phyloP scores from a whole-genome alignment of 1,139 yeast genomes.

The Yamadazyma aaseri region DNA sequence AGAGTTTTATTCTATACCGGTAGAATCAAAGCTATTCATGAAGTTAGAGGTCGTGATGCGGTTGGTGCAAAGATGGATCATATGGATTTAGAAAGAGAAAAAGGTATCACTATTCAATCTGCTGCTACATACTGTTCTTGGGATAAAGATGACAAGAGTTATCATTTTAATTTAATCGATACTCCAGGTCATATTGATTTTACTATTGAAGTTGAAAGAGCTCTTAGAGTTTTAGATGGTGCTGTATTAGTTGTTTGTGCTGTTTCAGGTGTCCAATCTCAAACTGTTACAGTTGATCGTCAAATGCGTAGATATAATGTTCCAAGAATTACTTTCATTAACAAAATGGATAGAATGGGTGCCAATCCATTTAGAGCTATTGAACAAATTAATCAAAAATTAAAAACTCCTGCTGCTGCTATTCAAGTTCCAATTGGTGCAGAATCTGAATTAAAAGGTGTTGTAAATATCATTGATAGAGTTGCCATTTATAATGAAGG shows the following conservation, averaged over 20 bases:
- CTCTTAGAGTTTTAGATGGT: constrained; percentile 93
- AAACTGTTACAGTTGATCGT: constrained; percentile 96
- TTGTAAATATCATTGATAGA: constrained; percentile 84
- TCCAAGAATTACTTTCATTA: constrained; percentile 92
- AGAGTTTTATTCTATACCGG: constrained; percentile 96
- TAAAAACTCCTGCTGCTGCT: constrained; percentile 95
- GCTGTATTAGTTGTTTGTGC: constrained; percentile 98
- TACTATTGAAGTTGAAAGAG: constrained; percentile 97
- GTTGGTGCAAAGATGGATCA: constrained; percentile 98
- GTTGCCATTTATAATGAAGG: constrained; percentile 91
- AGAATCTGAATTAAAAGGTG: constrained; percentile 82
- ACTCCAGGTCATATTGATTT: constrained; percentile 99
- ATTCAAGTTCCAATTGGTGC: constrained; percentile 96
- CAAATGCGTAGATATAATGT: constrained; percentile 98
- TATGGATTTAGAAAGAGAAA: constrained; percentile 89
- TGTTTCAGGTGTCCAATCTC: constrained; percentile 96
- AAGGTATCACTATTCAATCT: constrained; percentile 97
- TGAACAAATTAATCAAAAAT: constrained; percentile 82
- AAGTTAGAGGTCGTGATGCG: constrained; percentile 95
- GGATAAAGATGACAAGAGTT: constrained; percentile 68
- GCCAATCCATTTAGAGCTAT: constrained; percentile 93
- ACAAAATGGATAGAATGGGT: constrained; percentile 99
- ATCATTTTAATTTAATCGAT: constrained; percentile 91
- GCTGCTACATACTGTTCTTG: constrained; percentile 99
- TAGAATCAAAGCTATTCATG: constrained; percentile 95